phyloP scores from a whole-genome alignment of 495 filamentous ascomycete species.

The Symbiotaphrina buchneri region DNA sequence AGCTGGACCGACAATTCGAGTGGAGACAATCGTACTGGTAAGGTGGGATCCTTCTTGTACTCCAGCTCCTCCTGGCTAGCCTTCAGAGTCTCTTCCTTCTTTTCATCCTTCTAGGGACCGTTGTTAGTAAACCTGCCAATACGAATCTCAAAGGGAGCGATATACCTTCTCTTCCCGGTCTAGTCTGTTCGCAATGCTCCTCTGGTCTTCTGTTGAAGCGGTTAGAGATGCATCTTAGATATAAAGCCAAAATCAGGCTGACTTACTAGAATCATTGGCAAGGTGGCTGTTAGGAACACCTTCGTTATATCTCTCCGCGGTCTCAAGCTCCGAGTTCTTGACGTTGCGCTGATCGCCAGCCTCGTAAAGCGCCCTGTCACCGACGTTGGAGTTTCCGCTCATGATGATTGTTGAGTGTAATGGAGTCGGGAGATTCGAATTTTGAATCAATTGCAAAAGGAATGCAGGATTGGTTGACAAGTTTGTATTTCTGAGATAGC shows the following conservation, averaged over 20 bases:
- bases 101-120: slow-evolving; percentile 13
- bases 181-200: slow-evolving; percentile 59
- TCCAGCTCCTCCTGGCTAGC: slow-evolving; percentile 27
- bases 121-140: slow-evolving; percentile 4
- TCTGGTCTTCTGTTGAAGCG: slow-evolving; percentile 40
- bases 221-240: neutral
- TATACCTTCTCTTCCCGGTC: slow-evolving; percentile 31
- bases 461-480: neutral
- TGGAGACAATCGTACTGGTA: slow-evolving; percentile 29
- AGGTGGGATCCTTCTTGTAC: slow-evolving; percentile 38
- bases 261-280: slow-evolving; percentile 47
- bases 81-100: slow-evolving; percentile 13
- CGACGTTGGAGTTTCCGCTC: slow-evolving; percentile 23
- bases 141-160: neutral
- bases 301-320: slow-evolving; percentile 38
- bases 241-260: no score
- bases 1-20: neutral
- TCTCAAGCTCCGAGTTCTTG: slow-evolving; percentile 28
- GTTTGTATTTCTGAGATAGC: neutral
- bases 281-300: slow-evolving; percentile 41
- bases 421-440: neutral
- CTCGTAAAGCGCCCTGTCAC: slow-evolving; percentile 27
- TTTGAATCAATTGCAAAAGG: neutral
- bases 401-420: neutral
- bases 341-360: slow-evolving; percentile 49